phyloP scores from a whole-genome alignment of 2,329 filamentous ascomycete species.

The Mycosphaerella sp. region DNA sequence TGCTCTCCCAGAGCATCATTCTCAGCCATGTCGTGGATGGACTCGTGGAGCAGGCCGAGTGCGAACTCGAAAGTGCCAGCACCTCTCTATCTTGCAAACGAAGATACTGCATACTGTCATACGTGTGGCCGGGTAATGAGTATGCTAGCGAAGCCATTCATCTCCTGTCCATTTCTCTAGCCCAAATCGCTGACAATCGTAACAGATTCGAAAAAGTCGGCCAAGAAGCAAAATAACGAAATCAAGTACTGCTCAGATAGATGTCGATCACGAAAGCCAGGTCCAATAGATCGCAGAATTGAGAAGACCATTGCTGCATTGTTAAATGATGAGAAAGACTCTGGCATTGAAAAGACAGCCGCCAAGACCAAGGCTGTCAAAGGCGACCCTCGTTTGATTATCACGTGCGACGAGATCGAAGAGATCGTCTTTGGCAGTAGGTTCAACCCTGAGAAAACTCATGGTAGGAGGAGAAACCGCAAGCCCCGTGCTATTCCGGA shows the following conservation, averaged over 20 bases:
- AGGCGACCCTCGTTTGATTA: constrained; percentile 47
- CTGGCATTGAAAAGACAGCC: constrained; percentile 32
- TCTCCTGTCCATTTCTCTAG: background rate
- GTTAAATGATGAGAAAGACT: constrained; percentile 33
- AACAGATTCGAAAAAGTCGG: constrained; percentile 19
- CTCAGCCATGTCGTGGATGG: constrained; percentile 45
- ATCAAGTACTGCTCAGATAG: constrained; percentile 54
- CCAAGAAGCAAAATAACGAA: constrained; percentile 28
- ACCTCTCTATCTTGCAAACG: constrained; percentile 46
- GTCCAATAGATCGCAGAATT: constrained; percentile 45
- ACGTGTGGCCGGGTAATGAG: constrained; percentile 53
- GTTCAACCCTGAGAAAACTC: constrained; percentile 43
- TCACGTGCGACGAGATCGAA: constrained; percentile 49
- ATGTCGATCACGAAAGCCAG: constrained; percentile 47
- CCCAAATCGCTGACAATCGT: background rate
- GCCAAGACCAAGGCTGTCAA: constrained; percentile 38
- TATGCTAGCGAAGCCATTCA: constrained; percentile 16
- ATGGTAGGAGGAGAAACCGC: constrained; percentile 44
- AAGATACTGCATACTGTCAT: constrained; percentile 50
- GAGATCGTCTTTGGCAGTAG: constrained; percentile 45
- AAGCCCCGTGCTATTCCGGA: constrained; percentile 38
- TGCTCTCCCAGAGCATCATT: background rate
- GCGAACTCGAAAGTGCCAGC: constrained; percentile 24
- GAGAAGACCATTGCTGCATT: constrained; percentile 46
- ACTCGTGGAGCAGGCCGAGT: constrained; percentile 34